Conservation (phyloP, 495 filamentous ascomycete species). For the Margaritispora aquatica region DNA sequence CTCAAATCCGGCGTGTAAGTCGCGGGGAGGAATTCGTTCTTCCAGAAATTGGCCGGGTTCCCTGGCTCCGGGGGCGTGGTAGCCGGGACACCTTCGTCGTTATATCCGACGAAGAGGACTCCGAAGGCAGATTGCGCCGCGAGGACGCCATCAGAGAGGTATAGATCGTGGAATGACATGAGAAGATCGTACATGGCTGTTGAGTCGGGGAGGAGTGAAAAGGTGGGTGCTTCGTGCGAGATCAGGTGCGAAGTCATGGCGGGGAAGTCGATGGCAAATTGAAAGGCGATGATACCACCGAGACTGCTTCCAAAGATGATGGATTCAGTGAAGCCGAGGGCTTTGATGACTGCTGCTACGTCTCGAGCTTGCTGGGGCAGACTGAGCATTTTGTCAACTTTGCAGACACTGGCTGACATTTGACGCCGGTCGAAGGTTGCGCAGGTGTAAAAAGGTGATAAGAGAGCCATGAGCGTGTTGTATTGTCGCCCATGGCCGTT, state of each 20-base stretch:
- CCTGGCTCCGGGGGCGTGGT: conserved; percentile 2
- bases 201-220: conserved; percentile 19
- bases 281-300: conserved; percentile 24
- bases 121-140: conserved; percentile 5
- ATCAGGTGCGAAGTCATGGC: conserved; percentile 21
- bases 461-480: conserved; percentile 17
- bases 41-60: conserved; percentile 22
- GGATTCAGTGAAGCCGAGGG: conserved; percentile 18
- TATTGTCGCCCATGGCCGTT: conserved; percentile 26
- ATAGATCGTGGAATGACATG: conserved; percentile 14
- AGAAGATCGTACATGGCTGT: conserved; percentile 15
- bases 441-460: conserved; percentile 20
- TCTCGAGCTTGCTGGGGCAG: conserved; percentile 24
- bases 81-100: conserved; percentile 15
- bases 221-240: conserved; percentile 23
- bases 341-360: conserved; percentile 21
- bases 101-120: conserved; percentile 9
- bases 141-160: conserved; percentile 13
- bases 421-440: conserved; percentile 26
- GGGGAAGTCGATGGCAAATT: conserved; percentile 27
- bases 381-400: conserved; percentile 12
- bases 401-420: conserved; percentile 22
- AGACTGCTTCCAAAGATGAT: conserved; percentile 26
- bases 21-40: conserved; percentile 21
- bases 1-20: conserved; percentile 22